Base-by-base conservation (phyloP, 1,284 basidiomycete species). In the Sparassis latifolia region DNA sequence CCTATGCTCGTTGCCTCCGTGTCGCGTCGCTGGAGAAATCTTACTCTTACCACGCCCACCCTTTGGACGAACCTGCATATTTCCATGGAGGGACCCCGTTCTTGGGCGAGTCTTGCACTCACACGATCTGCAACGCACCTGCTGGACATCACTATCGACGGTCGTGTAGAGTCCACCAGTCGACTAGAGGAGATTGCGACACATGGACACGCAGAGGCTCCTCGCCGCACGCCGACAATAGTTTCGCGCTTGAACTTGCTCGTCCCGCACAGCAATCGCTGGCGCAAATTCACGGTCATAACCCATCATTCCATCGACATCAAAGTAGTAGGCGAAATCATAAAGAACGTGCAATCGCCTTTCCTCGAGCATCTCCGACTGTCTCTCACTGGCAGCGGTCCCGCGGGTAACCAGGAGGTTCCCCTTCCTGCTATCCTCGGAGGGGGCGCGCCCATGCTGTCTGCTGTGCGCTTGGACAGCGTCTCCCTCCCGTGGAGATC, bases 31-130 rank as follows among this genome's bases (percentile, higher is more conserved):
- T 66, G 64, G 62, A 58, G 62, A 6, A 53, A 57, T 12, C 55
- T 66, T n/a, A 62, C 61, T 2, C 42, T 59, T n/a, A 53, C 45
- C 20, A 60, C 58, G 2, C 58, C 62, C 12, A 55, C 57, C 35
- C 52, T 66, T 5, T 66, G 62, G 62, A 61, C 64, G 2, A 60
- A 60, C 50, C 52, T 66, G 48, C 52, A 55, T 29, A 56, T 64
- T 51, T 52, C 55, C 28, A 57, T 55, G 45, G 49, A 53, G 2
- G 52, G 53, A 5, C 62, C 60, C 30, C 53, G 46, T 42, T 48
- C 46, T 4, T 62, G 62, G 60, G 43, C 57, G 5, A 51, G 53
- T 3, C 51, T 63, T 2, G 57, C 56, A n/a, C 54, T 63, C 20
- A 44, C 56, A 27, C 57, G 59, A 20, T 60, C 62, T 1, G 47